phyloP scores from a whole-genome alignment of 805 yeast genomes.

The Alloascoidea africana region DNA sequence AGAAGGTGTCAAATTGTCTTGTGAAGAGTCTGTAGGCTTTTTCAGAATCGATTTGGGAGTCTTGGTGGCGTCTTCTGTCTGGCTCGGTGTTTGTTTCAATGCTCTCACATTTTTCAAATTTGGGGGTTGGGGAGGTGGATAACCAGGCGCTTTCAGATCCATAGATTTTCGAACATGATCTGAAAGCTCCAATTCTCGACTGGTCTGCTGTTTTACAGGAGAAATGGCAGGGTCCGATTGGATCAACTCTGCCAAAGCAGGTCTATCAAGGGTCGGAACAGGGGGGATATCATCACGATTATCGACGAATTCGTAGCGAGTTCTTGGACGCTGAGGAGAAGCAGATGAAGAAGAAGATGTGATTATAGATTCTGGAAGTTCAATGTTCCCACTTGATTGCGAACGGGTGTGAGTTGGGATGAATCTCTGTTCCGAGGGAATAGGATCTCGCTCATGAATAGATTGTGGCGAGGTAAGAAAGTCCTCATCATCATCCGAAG shows the following conservation, averaged over 20 bases:
- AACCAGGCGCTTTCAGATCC: background rate
- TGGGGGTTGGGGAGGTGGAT: background rate
- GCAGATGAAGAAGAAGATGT: background rate
- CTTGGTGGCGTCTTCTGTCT: background rate
- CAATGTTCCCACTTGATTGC: too few relatives aligned
- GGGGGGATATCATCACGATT: background rate
- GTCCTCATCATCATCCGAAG: too few relatives aligned
- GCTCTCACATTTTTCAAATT: background rate
- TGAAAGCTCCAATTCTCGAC: background rate
- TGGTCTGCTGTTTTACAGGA: too few relatives aligned
- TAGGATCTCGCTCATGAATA: too few relatives aligned
- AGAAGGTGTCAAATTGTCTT: background rate
- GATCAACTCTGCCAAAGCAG: too few relatives aligned
- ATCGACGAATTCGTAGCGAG: background rate
- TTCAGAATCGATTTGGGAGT: background rate
- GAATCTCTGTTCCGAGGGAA: too few relatives aligned
- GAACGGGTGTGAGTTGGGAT: too few relatives aligned
- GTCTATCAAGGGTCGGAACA: background rate
- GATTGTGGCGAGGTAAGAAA: too few relatives aligned
- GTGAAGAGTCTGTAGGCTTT: background rate
- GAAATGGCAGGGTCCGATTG: too few relatives aligned
- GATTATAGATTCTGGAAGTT: too few relatives aligned
- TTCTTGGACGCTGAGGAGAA: background rate
- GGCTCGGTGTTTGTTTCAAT: background rate
- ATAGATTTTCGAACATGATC: background rate